A percentile compares a stretch with the other conserved stretches of the same genome.
These are phyloP conservation scores for Plasmodium yoelii DNA, from an alignment of 169 alveolate genomes.

Conservation along the genomic window DNA sequence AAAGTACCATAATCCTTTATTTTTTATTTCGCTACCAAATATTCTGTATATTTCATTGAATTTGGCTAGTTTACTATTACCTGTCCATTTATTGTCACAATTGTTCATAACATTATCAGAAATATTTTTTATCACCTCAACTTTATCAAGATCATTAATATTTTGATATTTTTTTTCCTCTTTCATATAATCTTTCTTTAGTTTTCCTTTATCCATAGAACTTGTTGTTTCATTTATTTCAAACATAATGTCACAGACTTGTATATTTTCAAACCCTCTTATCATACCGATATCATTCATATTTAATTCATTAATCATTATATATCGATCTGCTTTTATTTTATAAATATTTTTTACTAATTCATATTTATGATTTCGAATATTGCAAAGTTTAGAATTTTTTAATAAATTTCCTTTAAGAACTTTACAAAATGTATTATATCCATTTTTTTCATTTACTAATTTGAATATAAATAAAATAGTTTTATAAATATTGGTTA, in stretches of 20 bases:
- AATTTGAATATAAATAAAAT: constrained; percentile 69
- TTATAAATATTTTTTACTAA: constrained; percentile 77
- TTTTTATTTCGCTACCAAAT: constrained; percentile 29
- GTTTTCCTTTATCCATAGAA: constrained; percentile 10
- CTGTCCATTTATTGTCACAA: not conserved
- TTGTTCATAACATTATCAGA: not conserved
- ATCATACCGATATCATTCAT: constrained; percentile 81
- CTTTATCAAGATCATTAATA: not conserved
- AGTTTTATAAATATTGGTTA: constrained; percentile 11
- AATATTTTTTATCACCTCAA: not conserved
- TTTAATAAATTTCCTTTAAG: constrained; percentile 70
- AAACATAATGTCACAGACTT: constrained; percentile 75
- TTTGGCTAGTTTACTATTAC: not conserved
- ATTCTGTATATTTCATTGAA: constrained; percentile 26
- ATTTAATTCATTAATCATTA: constrained; percentile 35
- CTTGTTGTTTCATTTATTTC: constrained; percentile 9
- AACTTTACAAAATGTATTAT: constrained; percentile 42
- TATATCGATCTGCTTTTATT: constrained; percentile 78
- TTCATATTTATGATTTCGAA: constrained; percentile 63
- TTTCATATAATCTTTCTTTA: not conserved
- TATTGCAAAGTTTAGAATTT: constrained; percentile 52
- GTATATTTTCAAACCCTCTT: constrained; percentile 71
- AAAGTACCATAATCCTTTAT: constrained; percentile 64
- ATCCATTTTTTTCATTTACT: constrained; percentile 70
- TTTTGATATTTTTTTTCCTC: not conserved